Percentiles rank a stretch among this genome's conserved stretches.
Conservation (phyloP, 805 yeast species). For the Yamadazyma kitorensis region DNA sequence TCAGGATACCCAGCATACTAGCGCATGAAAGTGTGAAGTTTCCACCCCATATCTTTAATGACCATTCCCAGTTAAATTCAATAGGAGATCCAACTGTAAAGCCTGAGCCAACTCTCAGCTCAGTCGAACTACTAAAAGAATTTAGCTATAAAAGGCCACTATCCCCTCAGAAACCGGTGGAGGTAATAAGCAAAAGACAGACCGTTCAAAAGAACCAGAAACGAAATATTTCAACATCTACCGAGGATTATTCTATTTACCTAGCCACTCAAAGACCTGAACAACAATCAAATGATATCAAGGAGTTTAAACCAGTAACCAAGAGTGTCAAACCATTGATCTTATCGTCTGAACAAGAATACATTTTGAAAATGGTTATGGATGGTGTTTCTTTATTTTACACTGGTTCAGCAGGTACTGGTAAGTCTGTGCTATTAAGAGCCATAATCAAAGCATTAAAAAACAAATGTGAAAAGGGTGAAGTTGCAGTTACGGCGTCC, state of each 20-base stretch:
- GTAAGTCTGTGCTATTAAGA: slow-evolving; percentile 84
- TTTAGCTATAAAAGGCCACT: slow-evolving; percentile 2
- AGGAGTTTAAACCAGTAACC: slow-evolving; percentile 6
- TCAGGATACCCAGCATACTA: too few species aligned
- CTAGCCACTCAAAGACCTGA: slow-evolving; percentile 11
- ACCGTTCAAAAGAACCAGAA: not conserved
- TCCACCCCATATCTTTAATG: too few species aligned
- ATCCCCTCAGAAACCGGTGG: slow-evolving; percentile 3
- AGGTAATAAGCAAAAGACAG: not conserved
- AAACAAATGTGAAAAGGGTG: slow-evolving; percentile 41
- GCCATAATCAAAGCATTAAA: slow-evolving; percentile 56
- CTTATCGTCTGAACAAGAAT: slow-evolving; percentile 56
- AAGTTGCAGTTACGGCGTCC: slow-evolving; percentile 77
- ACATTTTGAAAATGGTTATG: slow-evolving; percentile 62
- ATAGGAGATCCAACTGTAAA: too few species aligned
- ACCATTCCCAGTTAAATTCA: too few species aligned
- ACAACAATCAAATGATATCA: not conserved
- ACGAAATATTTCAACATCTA: slow-evolving; percentile 4
- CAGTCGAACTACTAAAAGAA: too few species aligned
- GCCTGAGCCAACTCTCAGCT: too few species aligned
- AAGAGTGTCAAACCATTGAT: slow-evolving; percentile 36
- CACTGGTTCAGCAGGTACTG: slow-evolving; percentile 99
- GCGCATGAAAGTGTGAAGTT: too few species aligned
- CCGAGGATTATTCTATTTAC: slow-evolving; percentile 4
- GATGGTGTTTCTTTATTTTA: slow-evolving; percentile 73